Evolutionary conservation across 2,329 filamentous ascomycete genomes (phyloP), one percentile per base, ranked within the genome.

Genomic region (Leptosphaerulina australis): DNA sequence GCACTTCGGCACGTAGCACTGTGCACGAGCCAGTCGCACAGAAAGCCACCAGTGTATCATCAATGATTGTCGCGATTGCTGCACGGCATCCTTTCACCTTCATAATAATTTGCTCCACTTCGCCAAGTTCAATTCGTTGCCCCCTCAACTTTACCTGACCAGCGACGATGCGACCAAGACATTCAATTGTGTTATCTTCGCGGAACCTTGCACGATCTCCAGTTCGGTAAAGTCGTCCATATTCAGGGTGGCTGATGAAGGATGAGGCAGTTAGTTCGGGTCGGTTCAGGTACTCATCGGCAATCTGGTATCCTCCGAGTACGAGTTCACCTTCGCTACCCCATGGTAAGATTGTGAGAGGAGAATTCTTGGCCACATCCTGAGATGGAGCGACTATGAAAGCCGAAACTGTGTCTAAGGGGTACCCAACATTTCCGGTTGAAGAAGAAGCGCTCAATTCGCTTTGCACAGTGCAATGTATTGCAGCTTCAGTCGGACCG

Each of bases 81-180:
- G 81, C 81, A 53, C 86, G 85, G 36, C 90, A 74, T 8, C 58
- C 63, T 18, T 65, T 46, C 7, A 66, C 43, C 43, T 63, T 71
- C 31, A 63, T 54, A 5, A 72, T 59, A 14, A 60, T 60, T 30
- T 74, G 63, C 53, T 75, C 71, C n/a, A 76, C 66, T 43, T 76
- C 90, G 0, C 88, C 88, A 4, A 94, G 81, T 64, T 94, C 88
- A 40, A 95, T 82, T 38, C 91, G 81, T 71, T 96, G 91, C 1
- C 91, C 91, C 44, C 91, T 83, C 6, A 96, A 78, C 72, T 96
- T 96, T 40, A 96, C 86, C 70, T 97, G 92, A 0, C 90, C 91
- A 39, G 84, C 83, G 2, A 83, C 82, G 10, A 96, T 86, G 9
- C 92, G 86, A 0, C 92, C 92, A 25, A 92, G 79, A 64, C 90